Base-by-base conservation (phyloP, 2,329 filamentous ascomycete species). In the Neophaeococcomyces aloes region DNA sequence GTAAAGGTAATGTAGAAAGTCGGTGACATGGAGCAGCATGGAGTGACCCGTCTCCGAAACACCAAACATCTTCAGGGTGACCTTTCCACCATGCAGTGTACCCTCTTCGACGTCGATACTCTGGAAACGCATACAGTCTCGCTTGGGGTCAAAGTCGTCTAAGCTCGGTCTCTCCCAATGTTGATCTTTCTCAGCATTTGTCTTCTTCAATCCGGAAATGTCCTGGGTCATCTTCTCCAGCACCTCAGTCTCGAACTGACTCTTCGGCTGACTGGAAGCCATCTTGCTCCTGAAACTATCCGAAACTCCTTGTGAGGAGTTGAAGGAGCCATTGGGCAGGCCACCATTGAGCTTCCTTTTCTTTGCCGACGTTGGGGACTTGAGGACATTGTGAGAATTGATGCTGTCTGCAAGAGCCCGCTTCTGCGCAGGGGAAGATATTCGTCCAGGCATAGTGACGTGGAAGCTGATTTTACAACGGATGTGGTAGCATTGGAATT, bases 201-300 rank as follows among this genome's bases (percentile, higher is more conserved):
- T 85, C 57, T 85, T 74, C 69, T 88, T 94, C 53, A 93, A 71
- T 15, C 81, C 83, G 18, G 77, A 81, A 49, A 96, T 88, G 59
- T 95, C 87, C 64, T 96, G 89, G 49, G 86, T 91, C 64, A 98
- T 76, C 69, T 94, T 94, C 71, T 95, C 89, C 49, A 98, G 73
- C 2, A 94, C 86, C 60, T 95, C 87, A 46, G 83, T 81, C 65
- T 96, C 91, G 61, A 98, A 98, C 44, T 83, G 76, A 61, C 87
- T 94, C 68, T 94, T 95, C 13, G 77, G 76, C 63, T 88, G 86
- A 54, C 76, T 88, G 1, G 83, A 89, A 50, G 76, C 72, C 47
- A 79, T 61, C 58, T 78, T 80, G 19, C 58, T 57, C 2, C 35
- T 49, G 40, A 59, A 53, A 50, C 74, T 75, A 53, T 76, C 75